Conservation (phyloP, 2,329 filamentous ascomycete genomes). For the Coleophoma crateriformis region DNA sequence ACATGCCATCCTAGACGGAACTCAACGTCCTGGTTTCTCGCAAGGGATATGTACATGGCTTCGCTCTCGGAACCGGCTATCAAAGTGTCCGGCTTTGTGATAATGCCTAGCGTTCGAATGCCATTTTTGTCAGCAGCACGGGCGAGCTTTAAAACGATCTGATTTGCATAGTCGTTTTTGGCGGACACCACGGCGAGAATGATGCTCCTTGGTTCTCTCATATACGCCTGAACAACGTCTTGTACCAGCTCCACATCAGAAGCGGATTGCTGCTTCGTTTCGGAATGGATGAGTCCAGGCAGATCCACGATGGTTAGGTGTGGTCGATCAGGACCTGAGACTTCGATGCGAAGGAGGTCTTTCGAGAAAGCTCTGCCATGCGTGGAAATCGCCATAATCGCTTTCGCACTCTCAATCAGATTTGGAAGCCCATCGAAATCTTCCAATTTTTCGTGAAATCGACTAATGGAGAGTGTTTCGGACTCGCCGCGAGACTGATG, state of each 20-base stretch:
- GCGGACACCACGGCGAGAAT: conserved; percentile 50
- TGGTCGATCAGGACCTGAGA: conserved; percentile 28
- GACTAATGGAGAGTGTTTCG: conserved; percentile 8
- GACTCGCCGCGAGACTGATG: conserved; percentile 8
- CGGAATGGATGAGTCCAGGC: conserved; percentile 46
- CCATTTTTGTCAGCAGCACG: conserved; percentile 32
- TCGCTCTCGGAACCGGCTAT: conserved; percentile 34
- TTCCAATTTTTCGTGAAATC: conserved; percentile 14
- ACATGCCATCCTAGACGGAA: conserved; percentile 50
- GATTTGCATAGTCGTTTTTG: conserved; percentile 56
- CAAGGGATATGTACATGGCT: conserved; percentile 32
- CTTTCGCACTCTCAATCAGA: conserved; percentile 16
- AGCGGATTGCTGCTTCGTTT: conserved; percentile 39
- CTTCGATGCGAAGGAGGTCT: conserved; percentile 14
- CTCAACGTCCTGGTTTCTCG: conserved; percentile 37
- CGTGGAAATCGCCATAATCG: conserved; percentile 7
- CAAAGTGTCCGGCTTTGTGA: conserved; percentile 55
- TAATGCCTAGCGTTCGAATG: conserved; percentile 34
- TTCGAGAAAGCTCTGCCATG: conserved; percentile 22
- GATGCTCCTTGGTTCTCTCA: conserved; percentile 49
- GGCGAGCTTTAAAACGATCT: conserved; percentile 47
- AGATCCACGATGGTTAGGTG: conserved; percentile 55
- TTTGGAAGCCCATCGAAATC: conserved; percentile 10
- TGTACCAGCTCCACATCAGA: conserved; percentile 38
- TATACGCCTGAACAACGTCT: conserved; percentile 43